These are phyloP conservation scores for Daldinia concentrica DNA, from an alignment of 495 filamentous ascomycete genomes.

Conservation along the genomic window DNA sequence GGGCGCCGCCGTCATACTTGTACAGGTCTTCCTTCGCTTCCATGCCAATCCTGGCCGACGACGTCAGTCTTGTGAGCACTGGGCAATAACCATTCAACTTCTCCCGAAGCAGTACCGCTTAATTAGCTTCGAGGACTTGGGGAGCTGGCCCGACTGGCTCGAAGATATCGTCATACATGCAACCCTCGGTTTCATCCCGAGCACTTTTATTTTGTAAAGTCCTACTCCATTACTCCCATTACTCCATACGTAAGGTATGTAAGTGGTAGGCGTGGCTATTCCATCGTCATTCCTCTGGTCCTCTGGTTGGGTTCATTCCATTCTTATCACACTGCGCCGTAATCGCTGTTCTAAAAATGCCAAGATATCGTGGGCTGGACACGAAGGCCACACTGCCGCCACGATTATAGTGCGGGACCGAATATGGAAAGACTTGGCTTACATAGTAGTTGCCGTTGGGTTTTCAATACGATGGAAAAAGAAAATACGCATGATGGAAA, in stretches of 20 bases:
- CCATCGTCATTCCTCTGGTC: conserved; percentile 37
- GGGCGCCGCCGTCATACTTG: conserved; percentile 37
- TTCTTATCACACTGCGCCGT: conserved; percentile 36
- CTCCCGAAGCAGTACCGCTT: conserved; percentile 40
- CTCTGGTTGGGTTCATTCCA: conserved; percentile 25
- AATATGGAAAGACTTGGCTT: conserved; percentile 8
- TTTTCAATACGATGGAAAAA: conserved; percentile 16
- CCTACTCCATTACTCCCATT: conserved; percentile 17
- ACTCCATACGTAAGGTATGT: background rate
- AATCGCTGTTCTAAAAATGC: conserved; percentile 27
- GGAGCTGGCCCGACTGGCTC: conserved; percentile 44
- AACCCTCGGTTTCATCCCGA: conserved; percentile 46
- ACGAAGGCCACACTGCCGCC: conserved; percentile 34
- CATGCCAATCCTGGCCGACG: conserved; percentile 33
- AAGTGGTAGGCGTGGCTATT: conserved; percentile 23
- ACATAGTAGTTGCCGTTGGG: conserved; percentile 12
- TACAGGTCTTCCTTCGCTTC: conserved; percentile 32
- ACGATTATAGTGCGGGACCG: conserved; percentile 37
- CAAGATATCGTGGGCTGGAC: conserved; percentile 40
- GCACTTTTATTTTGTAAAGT: conserved; percentile 30
- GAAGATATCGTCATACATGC: conserved; percentile 47
- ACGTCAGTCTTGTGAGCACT: conserved; percentile 37
- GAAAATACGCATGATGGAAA: background rate
- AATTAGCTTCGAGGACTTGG: conserved; percentile 38
- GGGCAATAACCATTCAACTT: conserved; percentile 31